Evolutionary conservation across 306 rosid genomes (phyloP).

Genomic region (apple (Malus domestica)): DNA sequence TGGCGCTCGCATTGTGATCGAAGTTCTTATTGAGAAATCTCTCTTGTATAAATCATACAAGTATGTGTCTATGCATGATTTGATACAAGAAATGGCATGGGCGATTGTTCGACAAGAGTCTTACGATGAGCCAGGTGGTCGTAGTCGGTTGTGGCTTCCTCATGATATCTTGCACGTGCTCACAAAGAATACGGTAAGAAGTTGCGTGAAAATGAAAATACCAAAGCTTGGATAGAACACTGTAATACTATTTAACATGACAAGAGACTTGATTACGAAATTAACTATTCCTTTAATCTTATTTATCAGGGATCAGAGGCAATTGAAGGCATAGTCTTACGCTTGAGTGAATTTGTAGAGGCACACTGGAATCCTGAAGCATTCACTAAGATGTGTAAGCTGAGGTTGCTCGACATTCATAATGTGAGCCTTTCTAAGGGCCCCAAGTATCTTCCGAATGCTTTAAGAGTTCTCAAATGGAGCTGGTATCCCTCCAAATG

Average conservation of each 20-base stretch:
- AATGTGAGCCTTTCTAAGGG: no score
- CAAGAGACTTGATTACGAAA: background rate
- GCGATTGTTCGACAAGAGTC: no score
- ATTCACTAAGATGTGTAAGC: slow-evolving; percentile 14
- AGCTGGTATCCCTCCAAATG: background rate
- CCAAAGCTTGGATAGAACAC: no score
- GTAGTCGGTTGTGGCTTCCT: background rate
- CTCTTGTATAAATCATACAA: no score
- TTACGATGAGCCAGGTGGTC: background rate
- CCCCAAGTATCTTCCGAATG: slow-evolving; percentile 1
- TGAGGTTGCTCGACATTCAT: background rate
- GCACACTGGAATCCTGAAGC: background rate
- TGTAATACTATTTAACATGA: no score
- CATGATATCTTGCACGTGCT: background rate
- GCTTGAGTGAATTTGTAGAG: background rate
- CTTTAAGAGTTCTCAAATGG: slow-evolving; percentile 1
- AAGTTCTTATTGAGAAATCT: no score
- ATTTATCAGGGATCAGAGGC: background rate
- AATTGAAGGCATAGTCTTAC: slow-evolving; percentile 3
- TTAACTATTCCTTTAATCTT: background rate
- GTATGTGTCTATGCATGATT: no score
- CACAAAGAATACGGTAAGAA: no score
- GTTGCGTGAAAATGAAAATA: no score
- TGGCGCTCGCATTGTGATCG: no score
- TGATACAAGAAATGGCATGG: no score